Percentiles rank a stretch among this genome's conserved stretches.
These are phyloP conservation scores for Thalassiosira ordinaria DNA, from an alignment of 352 stramenopile genomes.

Conservation along the genomic window DNA sequence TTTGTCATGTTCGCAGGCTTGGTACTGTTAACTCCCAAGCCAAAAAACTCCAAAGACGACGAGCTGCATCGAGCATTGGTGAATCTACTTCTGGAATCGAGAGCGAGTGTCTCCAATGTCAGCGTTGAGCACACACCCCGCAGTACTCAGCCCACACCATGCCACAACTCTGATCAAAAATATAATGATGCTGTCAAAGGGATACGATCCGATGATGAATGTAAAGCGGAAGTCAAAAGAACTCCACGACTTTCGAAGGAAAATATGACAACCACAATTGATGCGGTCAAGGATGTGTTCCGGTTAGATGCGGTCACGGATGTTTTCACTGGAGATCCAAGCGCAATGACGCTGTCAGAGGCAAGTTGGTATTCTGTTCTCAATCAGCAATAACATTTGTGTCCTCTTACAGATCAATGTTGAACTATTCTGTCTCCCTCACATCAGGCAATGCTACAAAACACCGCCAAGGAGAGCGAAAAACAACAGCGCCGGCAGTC, in stretches of 20 bases:
- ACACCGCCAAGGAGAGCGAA: slow-evolving; percentile 14
- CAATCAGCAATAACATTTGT: too few relatives aligned
- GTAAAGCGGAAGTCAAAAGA: background rate
- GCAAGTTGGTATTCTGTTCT: too few relatives aligned
- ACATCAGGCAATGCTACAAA: slow-evolving; percentile 45
- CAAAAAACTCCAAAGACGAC: slow-evolving; percentile 38
- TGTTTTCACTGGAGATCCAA: slow-evolving; percentile 31
- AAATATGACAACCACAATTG: too few relatives aligned
- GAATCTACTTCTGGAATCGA: slow-evolving; percentile 37
- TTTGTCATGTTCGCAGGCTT: slow-evolving; percentile 63
- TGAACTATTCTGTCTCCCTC: too few relatives aligned
- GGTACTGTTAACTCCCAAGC: slow-evolving; percentile 54
- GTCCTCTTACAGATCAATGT: too few relatives aligned
- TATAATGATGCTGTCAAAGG: background rate
- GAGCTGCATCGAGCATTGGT: slow-evolving; percentile 41
- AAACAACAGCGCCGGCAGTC: slow-evolving; percentile 16
- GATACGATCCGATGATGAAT: background rate
- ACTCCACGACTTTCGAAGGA: slow-evolving; percentile 35
- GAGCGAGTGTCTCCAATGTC: slow-evolving; percentile 1
- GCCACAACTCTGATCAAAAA: slow-evolving; percentile 1
- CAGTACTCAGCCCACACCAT: slow-evolving; percentile 9
- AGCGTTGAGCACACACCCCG: slow-evolving; percentile 10
- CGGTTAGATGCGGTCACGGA: slow-evolving; percentile 39
- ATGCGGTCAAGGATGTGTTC: too few relatives aligned
- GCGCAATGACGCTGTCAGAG: slow-evolving; percentile 28